Evolutionary conservation across 768 basidiomycete species (phyloP).

Genomic region (Arthromyces matolae): DNA sequence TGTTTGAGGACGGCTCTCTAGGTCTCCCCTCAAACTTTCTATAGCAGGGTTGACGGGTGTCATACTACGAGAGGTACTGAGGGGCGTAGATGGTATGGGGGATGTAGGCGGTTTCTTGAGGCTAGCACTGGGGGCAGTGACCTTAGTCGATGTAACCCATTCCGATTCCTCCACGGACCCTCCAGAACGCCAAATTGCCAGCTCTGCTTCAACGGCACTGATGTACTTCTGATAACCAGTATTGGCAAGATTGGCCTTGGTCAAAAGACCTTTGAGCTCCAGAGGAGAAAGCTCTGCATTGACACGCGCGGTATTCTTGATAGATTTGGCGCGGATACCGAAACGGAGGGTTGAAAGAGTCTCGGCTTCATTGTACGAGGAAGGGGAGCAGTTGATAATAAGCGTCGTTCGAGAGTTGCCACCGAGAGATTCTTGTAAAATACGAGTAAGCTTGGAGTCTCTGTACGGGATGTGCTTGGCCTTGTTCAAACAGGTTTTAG

Average conservation of each 20-base stretch:
- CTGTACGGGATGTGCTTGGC: slow-evolving; percentile 97
- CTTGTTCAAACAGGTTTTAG: slow-evolving; percentile 37
- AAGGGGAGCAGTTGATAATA: slow-evolving; percentile 99
- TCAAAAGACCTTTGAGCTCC: slow-evolving; percentile 89
- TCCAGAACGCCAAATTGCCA: slow-evolving; percentile 85
- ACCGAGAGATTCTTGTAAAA: slow-evolving; percentile 96
- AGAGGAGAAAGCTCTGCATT: slow-evolving; percentile 96
- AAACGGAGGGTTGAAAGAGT: slow-evolving; percentile 97
- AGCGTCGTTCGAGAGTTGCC: slow-evolving; percentile 94
- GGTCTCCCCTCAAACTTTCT: slow-evolving; percentile 65
- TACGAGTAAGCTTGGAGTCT: slow-evolving; percentile 98
- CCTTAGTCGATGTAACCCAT: slow-evolving; percentile 73
- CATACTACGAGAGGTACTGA: slow-evolving; percentile 49
- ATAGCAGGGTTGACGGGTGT: slow-evolving; percentile 74
- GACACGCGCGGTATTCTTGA: slow-evolving; percentile 99
- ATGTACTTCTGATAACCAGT: slow-evolving; percentile 84
- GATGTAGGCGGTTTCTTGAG: slow-evolving; percentile 66
- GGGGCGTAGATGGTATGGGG: slow-evolving; percentile 54
- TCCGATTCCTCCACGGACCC: slow-evolving; percentile 79
- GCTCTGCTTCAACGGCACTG: slow-evolving; percentile 84
- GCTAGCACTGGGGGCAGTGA: slow-evolving; percentile 44
- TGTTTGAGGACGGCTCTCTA: slow-evolving; percentile 87
- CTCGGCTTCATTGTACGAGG: slow-evolving; percentile 94
- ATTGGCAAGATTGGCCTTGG: slow-evolving; percentile 85
- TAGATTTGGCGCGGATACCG: slow-evolving; percentile 99